phyloP scores from a whole-genome alignment of 2,329 filamentous ascomycete species.

The Ophiostoma sp. region DNA sequence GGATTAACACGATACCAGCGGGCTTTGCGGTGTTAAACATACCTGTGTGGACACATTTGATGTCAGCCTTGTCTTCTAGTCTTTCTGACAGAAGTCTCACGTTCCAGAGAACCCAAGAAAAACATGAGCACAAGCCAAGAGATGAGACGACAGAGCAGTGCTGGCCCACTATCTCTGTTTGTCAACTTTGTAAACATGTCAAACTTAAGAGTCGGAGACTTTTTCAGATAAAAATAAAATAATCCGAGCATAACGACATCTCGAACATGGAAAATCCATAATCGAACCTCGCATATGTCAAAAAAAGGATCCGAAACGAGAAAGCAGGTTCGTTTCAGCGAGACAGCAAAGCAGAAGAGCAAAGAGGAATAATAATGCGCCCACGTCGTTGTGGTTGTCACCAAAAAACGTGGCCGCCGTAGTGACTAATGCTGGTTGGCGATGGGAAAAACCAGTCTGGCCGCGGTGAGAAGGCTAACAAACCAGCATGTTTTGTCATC shows the following conservation, averaged over 20 bases:
- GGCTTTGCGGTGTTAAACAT: constrained; percentile 9
- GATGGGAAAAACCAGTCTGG: constrained; percentile 8
- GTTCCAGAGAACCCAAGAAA: too few relatives aligned
- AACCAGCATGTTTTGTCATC: background rate
- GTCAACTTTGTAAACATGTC: background rate
- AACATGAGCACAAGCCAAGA: background rate
- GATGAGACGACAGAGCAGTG: background rate
- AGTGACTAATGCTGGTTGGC: background rate
- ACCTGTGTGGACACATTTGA: too few relatives aligned
- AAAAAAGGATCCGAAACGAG: background rate
- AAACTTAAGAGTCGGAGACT: background rate
- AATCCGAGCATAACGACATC: background rate
- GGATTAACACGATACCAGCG: background rate
- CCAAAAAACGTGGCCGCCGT: background rate
- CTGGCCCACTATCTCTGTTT: background rate
- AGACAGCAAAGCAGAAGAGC: background rate
- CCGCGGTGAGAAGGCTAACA: background rate
- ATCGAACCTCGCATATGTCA: background rate
- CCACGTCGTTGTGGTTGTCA: background rate
- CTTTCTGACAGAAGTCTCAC: background rate
- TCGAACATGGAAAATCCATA: background rate
- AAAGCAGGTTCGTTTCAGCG: background rate
- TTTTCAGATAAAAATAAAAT: background rate
- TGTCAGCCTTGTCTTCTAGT: background rate
- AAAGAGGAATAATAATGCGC: background rate